Percentiles rank a stretch among this genome's conserved stretches.
These are phyloP conservation scores for Westerdykella ornata DNA, from an alignment of 2,329 filamentous ascomycete species.

Conservation along the genomic window DNA sequence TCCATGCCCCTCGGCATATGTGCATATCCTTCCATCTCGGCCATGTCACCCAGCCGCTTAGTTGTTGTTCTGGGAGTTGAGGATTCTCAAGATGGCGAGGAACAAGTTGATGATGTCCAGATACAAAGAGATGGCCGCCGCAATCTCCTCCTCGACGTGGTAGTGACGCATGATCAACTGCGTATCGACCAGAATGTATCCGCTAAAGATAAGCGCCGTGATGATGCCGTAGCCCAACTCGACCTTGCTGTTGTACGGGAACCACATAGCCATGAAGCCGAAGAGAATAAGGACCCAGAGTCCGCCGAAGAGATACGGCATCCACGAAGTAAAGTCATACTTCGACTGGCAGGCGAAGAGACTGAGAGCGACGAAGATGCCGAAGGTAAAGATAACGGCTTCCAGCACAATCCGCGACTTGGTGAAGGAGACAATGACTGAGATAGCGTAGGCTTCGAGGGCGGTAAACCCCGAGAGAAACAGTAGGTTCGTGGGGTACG, in stretches of 20 bases:
- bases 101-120: slow-evolving; percentile 97
- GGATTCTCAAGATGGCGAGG: slow-evolving; percentile 86
- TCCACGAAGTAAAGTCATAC: slow-evolving; percentile 97
- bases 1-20: no score
- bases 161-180: slow-evolving; percentile 93
- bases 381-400: slow-evolving; percentile 76
- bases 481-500: slow-evolving; percentile 87
- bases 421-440: slow-evolving; percentile 88
- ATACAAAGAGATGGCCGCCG: slow-evolving; percentile 88
- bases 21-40: no score
- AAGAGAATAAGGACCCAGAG: slow-evolving; percentile 90
- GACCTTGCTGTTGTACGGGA: slow-evolving; percentile 71
- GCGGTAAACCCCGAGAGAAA: slow-evolving; percentile 88
- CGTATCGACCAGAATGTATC: slow-evolving; percentile 92
- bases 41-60: slow-evolving; percentile 40
- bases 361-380: slow-evolving; percentile 57
- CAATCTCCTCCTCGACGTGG: slow-evolving; percentile 97
- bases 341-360: slow-evolving; percentile 94
- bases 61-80: slow-evolving; percentile 95
- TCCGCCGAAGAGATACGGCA: slow-evolving; percentile 85
- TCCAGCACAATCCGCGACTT: slow-evolving; percentile 76
- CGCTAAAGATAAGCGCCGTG: slow-evolving; percentile 81
- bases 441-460: slow-evolving; percentile 88
- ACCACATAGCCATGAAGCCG: slow-evolving; percentile 85
- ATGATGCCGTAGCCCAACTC: slow-evolving; percentile 82